Evolutionary conservation across 129 eudicot species (phyloP), one percentile per base, ranked within the genome.

Genomic region (Artemisia argyi): DNA sequence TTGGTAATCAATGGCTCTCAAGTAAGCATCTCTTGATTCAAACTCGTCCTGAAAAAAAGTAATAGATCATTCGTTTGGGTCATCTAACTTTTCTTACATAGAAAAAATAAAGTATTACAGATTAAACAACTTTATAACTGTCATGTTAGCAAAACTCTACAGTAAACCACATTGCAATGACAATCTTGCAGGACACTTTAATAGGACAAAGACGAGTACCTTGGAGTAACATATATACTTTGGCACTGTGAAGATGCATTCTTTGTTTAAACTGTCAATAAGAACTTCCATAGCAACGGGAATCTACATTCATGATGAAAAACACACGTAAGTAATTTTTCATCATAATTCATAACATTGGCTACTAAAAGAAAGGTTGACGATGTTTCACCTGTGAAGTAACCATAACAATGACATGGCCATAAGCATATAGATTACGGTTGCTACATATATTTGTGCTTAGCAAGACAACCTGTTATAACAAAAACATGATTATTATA

Each of bases 161-260:
- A 3, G 30, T 26, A 32, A 64, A 26, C 24, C 71, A 53, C 56
- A 39, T 35, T 51, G 66, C 44, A 69, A 56, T 55, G 67, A 44
- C 52, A 74, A 69, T 54, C 57, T 62, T 51, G 50, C 20, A 61
- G 7, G 12, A 69, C 39, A 57, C 22, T 18, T 14, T 68, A 60
- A 60, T 56, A 68, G 62, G 48, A 72, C 44, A 30, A 52, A 67
- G 56, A 56, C 13, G 52, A 62, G 73, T 74, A 93, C 98, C 99
- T 86, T 67, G 4, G 96, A 90, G 90, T 86, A 95, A 73, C 72
- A 66, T 61, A 94, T 77, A 81, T 83, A 83, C 79, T 95, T 95
- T n/a, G 99, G 99, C 61, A 95, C 97, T 39, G 97, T 90, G 73
- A 79, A 86, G 53, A 88, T 90, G 75, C 99, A 95, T 69, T 57